Evolutionary conservation across 176 grass and related monocot genomes (phyloP), one percentile per base, ranked within the genome.

Genomic region (Musa troglodytarum): DNA sequence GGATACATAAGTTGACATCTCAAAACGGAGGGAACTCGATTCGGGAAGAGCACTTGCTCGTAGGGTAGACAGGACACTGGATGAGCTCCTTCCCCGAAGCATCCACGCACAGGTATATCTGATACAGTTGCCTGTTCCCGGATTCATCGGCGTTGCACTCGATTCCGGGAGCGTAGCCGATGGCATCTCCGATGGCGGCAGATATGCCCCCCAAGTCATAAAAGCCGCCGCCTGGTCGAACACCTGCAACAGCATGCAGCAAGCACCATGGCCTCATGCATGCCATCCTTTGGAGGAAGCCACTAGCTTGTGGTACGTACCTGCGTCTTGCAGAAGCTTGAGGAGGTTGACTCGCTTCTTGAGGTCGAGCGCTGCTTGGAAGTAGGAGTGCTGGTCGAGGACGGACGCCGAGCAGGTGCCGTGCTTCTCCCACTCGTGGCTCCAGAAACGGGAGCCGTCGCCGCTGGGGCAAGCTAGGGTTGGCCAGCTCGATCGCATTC

Each of bases 371-470:
- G 84, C 86, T 0, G 90, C 9, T 73, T 86, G 57, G 88, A 98
- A 98, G 80, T 98, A 98, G 68, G 74, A 49, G 71, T 84, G 88
- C 88, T 94, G 79, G 68, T 93, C 74, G 79, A 98, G 80, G 29
- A 86, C 3, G 59, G 78, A 43, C 54, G 76, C 65, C 1, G 95
- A 80, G 68, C 95, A 94, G 54, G 95, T 94, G 80, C 95, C 95
- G 78, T 98, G 95, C 81, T 98, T 98, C 72, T 91, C 86, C 95
- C 95, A 94, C 79, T 91, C 95, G 59, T 98, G 95, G 17, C 63
- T 69, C 95, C 95, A 98, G 82, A 98, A 98, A 0, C n/a, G 53
- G 22, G 80, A 28, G 0, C 95, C 95, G 58, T 94, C 90, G 74
- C 49, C 75, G 17, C 75, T 75, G 10, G 95, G 95, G 72, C 95